phyloP scores from a whole-genome alignment of 768 basidiomycete species.

The Collybiopsis luxurians region DNA sequence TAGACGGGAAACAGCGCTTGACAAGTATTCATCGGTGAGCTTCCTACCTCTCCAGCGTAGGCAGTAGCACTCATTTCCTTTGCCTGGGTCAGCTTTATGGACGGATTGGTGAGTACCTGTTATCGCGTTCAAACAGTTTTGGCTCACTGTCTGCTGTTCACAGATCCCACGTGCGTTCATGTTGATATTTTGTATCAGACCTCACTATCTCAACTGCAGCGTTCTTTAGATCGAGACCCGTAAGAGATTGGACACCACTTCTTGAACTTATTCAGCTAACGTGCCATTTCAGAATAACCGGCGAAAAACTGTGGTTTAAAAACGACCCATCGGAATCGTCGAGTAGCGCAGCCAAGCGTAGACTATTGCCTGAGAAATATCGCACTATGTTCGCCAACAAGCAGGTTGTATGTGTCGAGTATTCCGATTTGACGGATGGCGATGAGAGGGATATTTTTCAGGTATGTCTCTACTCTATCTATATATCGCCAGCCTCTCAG shows the following conservation, averaged over 20 bases:
- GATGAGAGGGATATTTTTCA: slow-evolving; percentile 76
- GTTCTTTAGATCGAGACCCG: slow-evolving; percentile 46
- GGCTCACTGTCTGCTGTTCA: not conserved
- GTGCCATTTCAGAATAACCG: slow-evolving; percentile 27
- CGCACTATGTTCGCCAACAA: slow-evolving; percentile 67
- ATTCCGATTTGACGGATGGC: slow-evolving; percentile 50
- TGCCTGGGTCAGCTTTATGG: slow-evolving; percentile 52
- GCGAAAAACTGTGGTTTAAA: slow-evolving; percentile 55
- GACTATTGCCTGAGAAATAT: slow-evolving; percentile 49
- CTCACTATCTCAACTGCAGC: slow-evolving; percentile 25
- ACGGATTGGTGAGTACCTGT: slow-evolving; percentile 50
- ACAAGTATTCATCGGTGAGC: slow-evolving; percentile 70
- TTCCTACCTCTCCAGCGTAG: not conserved
- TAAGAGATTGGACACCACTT: slow-evolving; percentile 24
- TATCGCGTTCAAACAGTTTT: too few species aligned
- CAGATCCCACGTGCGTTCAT: slow-evolving; percentile 55
- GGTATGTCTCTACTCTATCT: slow-evolving; percentile 32
- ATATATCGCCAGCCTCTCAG: not conserved
- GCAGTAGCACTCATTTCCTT: not conserved
- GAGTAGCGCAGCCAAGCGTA: not conserved
- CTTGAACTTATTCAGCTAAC: not conserved
- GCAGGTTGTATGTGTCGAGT: slow-evolving; percentile 80
- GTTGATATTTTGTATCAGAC: not conserved
- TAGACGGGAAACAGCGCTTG: slow-evolving; percentile 82
- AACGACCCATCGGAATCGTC: slow-evolving; percentile 11